Evolutionary conservation across 139 green algal species (phyloP), one percentile per base, ranked within the genome.

Genomic region (Micractinium sp.): DNA sequence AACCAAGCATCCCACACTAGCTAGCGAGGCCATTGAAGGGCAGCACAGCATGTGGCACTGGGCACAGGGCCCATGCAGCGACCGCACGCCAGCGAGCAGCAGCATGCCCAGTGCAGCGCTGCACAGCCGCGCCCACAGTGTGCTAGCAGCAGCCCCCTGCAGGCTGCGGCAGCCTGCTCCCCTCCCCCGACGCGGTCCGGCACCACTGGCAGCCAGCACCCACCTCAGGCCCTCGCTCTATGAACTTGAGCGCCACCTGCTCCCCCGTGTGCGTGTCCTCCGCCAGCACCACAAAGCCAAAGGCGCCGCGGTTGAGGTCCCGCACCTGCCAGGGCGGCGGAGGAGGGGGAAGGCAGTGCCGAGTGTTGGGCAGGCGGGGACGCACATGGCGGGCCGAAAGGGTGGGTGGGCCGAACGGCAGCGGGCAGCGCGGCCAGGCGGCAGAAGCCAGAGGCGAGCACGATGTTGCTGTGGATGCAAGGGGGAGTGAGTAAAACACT

Each of bases 161-260:
- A 16, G 47, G 47, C 47, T 56, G 47, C 5, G 7, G 73, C 73
- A 41, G 23, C 73, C n/a, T 39, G 29, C 15, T 35, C 73, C 19
- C 31, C 13, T 81, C n/a, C n/a, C n/a, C n/a, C n/a, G n/a, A n/a
- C n/a, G n/a, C n/a, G n/a, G n/a, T n/a, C n/a, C n/a, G n/a, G n/a
- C n/a, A n/a, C n/a, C n/a, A n/a, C n/a, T n/a, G n/a, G 75, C 15
- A 53, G 9, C 75, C 23, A 56, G 1, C 20, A 41, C 81, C 29
- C 81, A 75, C 81, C 81, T 76, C 41, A 2, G 81, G 56, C 1
- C 81, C 81, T 25, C 81, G 56, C 35, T 86, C 81, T 25, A 86
- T 86, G 81, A 86, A 86, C 92, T 99, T 99, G 87, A 99, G 97
- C 38, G 97, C 97, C 38, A 99, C 97, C 23, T 95, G 93, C n/a